Evolutionary conservation across 2,329 filamentous ascomycete species (phyloP).

Genomic region (Xylariaceae sp.): DNA sequence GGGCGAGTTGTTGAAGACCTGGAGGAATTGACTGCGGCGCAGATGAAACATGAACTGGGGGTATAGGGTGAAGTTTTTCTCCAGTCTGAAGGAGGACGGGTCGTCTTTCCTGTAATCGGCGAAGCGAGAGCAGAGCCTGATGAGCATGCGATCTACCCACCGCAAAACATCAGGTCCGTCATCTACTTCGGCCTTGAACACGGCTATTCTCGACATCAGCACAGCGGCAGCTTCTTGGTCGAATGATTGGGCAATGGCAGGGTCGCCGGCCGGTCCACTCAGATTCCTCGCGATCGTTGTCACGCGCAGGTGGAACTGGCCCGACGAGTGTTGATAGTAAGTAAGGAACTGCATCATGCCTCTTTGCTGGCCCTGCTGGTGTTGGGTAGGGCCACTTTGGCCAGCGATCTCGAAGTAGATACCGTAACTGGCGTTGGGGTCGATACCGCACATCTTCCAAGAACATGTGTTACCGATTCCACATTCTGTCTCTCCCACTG

Average conservation of each 20-base stretch:
- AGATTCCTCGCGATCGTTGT: constrained; percentile 90
- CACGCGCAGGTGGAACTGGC: constrained; percentile 92
- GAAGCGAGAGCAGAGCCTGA: constrained; percentile 91
- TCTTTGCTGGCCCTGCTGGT: constrained; percentile 83
- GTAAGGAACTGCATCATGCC: constrained; percentile 98
- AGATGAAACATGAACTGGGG: constrained; percentile 99
- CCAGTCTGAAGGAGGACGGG: constrained; percentile 89
- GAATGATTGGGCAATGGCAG: constrained; percentile 92
- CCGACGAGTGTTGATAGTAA: constrained; percentile 96
- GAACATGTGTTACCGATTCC: constrained; percentile 98
- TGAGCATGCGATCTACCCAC: constrained; percentile 98
- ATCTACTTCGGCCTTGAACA: constrained; percentile 98
- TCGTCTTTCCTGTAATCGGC: constrained; percentile 98
- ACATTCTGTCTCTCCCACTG: constrained; percentile 95
- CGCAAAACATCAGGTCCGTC: constrained; percentile 96
- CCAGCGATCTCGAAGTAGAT: constrained; percentile 97
- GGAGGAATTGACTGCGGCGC: constrained; percentile 91
- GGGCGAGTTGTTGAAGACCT: constrained; percentile 99
- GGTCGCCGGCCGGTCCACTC: constrained; percentile 89
- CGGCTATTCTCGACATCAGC: constrained; percentile 97
- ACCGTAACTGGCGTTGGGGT: constrained; percentile 88
- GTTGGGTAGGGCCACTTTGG: constrained; percentile 79
- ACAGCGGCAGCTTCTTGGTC: constrained; percentile 97
- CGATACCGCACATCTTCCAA: constrained; percentile 99
- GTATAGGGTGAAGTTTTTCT: constrained; percentile 99